Percentiles rank a stretch among this genome's conserved stretches.
Conservation (phyloP, 257 asterid species). For the Gardenia jasminoides region DNA sequence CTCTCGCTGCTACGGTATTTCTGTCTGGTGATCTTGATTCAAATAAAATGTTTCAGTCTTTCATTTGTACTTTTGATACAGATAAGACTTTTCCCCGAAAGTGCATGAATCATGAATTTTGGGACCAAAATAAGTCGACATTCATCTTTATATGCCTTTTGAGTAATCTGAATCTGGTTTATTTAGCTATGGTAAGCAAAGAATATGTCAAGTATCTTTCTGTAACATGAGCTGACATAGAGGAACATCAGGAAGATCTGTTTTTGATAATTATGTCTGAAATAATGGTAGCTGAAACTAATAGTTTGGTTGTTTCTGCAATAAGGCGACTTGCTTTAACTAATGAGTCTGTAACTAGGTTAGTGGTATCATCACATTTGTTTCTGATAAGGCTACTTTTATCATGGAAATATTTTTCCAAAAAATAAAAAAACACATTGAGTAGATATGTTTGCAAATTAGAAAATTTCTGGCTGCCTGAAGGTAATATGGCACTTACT, state of each 20-base stretch:
- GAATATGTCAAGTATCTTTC: background rate
- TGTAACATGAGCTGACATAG: background rate
- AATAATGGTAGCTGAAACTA: background rate
- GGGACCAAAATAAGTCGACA: background rate
- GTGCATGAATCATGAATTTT: background rate
- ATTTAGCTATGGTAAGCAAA: background rate
- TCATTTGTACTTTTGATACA: background rate
- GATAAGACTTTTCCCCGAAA: background rate
- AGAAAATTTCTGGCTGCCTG: background rate
- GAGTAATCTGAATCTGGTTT: background rate
- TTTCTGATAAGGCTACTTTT: background rate
- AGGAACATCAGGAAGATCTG: background rate
- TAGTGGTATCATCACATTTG: background rate
- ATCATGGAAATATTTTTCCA: background rate
- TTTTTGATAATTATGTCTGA: background rate
- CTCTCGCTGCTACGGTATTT: background rate
- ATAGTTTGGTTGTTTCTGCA: background rate
- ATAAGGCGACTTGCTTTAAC: background rate
- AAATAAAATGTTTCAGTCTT: background rate
- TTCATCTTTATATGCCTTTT: background rate
- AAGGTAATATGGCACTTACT: constrained; percentile 2
- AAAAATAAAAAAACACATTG: too few species aligned
- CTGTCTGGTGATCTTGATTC: background rate
- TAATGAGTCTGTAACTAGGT: background rate
- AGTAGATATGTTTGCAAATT: background rate